These are phyloP conservation scores for Tuber magnatum DNA, from an alignment of 495 filamentous ascomycete genomes.

Conservation along the genomic window DNA sequence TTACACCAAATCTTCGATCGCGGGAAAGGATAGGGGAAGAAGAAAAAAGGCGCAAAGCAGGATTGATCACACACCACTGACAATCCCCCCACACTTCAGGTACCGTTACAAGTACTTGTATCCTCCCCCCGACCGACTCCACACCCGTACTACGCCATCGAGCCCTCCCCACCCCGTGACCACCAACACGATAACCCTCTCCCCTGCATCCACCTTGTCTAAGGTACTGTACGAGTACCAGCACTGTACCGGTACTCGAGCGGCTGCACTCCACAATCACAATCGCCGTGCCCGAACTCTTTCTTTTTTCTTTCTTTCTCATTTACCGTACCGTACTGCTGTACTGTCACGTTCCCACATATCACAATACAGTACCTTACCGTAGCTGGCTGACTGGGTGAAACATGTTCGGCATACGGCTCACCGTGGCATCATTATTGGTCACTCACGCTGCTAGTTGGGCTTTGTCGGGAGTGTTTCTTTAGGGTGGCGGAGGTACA, in stretches of 20 bases:
- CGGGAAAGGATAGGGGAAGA: background rate
- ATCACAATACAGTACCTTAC: background rate
- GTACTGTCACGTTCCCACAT: background rate
- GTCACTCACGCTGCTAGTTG: background rate
- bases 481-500: background rate
- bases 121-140: background rate
- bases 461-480: background rate
- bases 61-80: background rate
- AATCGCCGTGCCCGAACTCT: background rate
- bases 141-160: slow-evolving; percentile 1
- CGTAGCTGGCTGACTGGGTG: background rate
- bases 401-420: background rate
- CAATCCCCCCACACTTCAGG: background rate
- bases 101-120: background rate
- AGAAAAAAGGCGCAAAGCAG: background rate
- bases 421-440: background rate
- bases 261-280: background rate
- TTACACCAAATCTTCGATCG: background rate
- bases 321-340: too few relatives aligned
- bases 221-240: background rate
- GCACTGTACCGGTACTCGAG: too few relatives aligned
- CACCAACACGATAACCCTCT: background rate
- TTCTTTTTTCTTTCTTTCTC: background rate
- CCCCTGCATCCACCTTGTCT: background rate
- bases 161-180: background rate